Evolutionary conservation across 805 yeast species (phyloP), one percentile per base, ranked within the genome.

Genomic region (Metschnikowia santaceciliae): DNA sequence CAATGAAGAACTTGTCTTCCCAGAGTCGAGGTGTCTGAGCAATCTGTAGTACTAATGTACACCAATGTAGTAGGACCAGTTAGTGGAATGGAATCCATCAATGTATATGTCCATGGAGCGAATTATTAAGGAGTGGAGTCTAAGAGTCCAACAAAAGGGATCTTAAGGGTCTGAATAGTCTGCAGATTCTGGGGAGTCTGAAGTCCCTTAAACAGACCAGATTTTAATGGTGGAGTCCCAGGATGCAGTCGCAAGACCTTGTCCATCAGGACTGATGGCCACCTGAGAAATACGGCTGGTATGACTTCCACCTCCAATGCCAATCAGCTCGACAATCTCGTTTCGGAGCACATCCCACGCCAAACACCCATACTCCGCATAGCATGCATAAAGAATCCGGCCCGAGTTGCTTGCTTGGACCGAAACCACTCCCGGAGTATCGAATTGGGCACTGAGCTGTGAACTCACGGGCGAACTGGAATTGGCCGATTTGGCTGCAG

Each of bases 321-420:
- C 83, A 47, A 89, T 62, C 17, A 78, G 72, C 0, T 89, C 90
- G 6, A 88, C 80, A 14, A 86, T 69, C 49, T 80, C 82, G 13
- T 81, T 82, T 50, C 79, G 81, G 15, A 90, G 68, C 1, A 80
- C 69, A 64, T 90, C 97, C 94, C 96, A 88, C 3, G 86, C 76
- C 17, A 85, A 69, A 58, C 92, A 84, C 1, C 88, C 86, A 49
- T 79, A 77, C 51, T 90, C 94, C 0, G 90, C 81, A 63, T 88
- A 88, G 47, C 92, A 84, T 1, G 83, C 78, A 64, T 84, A 86
- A 71, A 90, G 67, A 22, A 89, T 65, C 42, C 97, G 69, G 0
- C 96, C 96, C 34, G 90, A 82, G 7, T 67, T 69, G 43, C 95
- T 84, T 59, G 86, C 83, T 63, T 85, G 92, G 15, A 90, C 59